Evolutionary conservation across 352 stramenopile species (phyloP).

Genomic region (Elongisporangium senticosum): DNA sequence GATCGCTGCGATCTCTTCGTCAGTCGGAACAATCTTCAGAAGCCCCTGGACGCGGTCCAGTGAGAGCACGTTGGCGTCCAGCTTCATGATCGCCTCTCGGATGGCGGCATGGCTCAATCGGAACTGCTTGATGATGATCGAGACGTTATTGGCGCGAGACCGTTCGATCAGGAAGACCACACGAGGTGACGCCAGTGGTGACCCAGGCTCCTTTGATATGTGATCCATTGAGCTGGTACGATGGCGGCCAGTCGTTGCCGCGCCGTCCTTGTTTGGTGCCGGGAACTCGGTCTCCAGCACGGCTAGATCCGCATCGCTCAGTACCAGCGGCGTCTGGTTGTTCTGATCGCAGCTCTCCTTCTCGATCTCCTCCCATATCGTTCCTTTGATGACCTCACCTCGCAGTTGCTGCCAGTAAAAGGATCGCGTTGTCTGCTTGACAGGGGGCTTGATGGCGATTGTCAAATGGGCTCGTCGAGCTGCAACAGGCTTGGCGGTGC

Average conservation of each 20-base stretch:
- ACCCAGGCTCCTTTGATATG: conserved; percentile 27
- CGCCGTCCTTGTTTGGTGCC: conserved; percentile 33
- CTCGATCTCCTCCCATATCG: conserved; percentile 78
- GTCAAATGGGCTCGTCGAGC: conserved; percentile 39
- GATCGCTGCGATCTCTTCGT: conserved; percentile 79
- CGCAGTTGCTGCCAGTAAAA: conserved; percentile 79
- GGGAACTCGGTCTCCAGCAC: conserved; percentile 61
- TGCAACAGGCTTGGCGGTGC: conserved; percentile 10
- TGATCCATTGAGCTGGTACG: conserved; percentile 41
- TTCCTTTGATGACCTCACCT: conserved; percentile 52
- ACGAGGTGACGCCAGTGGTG: conserved; percentile 44
- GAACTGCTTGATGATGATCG: conserved; percentile 95
- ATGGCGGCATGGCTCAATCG: conserved; percentile 87
- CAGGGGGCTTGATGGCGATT: conserved; percentile 55
- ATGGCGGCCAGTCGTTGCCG: conserved; percentile 24
- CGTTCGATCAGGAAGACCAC: conserved; percentile 77
- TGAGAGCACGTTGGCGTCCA: conserved; percentile 69
- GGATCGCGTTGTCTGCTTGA: conserved; percentile 52
- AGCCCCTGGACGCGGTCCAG: conserved; percentile 81
- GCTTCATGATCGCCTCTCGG: conserved; percentile 76
- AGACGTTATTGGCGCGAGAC: conserved; percentile 84
- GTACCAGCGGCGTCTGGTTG: conserved; percentile 42
- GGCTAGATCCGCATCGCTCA: conserved; percentile 43
- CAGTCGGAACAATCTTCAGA: conserved; percentile 84
- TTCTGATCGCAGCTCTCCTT: conserved; percentile 43